Base-by-base conservation (phyloP, 768 basidiomycete genomes). In the Boletus rubropictus region DNA sequence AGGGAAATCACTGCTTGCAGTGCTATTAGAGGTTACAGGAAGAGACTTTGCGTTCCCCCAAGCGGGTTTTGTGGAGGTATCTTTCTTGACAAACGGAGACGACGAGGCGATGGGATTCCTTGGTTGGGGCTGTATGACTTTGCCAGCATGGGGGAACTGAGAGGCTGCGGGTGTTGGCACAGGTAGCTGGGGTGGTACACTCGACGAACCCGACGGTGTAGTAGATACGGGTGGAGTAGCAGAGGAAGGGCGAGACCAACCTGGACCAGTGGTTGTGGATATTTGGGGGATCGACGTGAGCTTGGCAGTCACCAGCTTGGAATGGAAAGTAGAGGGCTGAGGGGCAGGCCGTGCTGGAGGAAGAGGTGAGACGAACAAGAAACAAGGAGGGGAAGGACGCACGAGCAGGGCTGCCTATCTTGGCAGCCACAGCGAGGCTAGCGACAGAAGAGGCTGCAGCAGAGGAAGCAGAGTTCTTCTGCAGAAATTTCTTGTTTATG, bases 401-500 rank as follows among this genome's bases (percentile, higher is more conserved):
- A 86, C 84, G 71, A 52, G 70, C 68, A 35, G 79, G 63, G 39
- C 72, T 74, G 27, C 76, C 78, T 9, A 76, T 52, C 67, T 82
- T 87, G 48, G 67, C 54, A 34, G 72, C 58, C 2, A 49, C 39
- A 39, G 71, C 61, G 27, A 74, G 72, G 41, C 64, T 62, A 18
- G 77, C 67, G 22, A 74, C 68, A 40, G 71, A 58, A 17, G 78
- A 69, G 29, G 72, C 59, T 21, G 79, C 63, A 39, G 72, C 68
- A 21, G 81, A 73, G 34, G 80, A 71, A 35, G 82, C 66, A 6
- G 81, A 81, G 46, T 85, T 86, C 77, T 94, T 95, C 72, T 92
- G 88, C 35, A 97, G 73, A 67, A 97, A 98, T 68, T 89, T 91
- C 80, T 93, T 95, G 73, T 90, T 95, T 67, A 97, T 90, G 63